These are phyloP conservation scores for Pterocarpus macrocarpus DNA, from an alignment of 306 rosid species.

Conservation along the genomic window DNA sequence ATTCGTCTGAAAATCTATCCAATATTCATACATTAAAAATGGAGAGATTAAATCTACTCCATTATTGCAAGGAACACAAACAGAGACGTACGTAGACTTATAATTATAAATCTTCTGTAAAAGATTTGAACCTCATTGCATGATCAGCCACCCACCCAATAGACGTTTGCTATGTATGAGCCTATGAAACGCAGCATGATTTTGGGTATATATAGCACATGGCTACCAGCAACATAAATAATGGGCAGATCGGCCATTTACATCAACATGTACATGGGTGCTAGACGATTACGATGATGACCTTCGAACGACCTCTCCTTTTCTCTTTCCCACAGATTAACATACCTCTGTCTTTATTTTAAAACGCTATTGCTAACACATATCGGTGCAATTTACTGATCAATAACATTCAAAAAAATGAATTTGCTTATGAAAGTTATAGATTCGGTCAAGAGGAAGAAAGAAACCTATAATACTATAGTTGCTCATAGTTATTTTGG, in stretches of 20 bases:
- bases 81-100: too few relatives aligned
- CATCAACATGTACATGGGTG: constrained; percentile 1
- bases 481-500: too few relatives aligned
- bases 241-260: constrained; percentile 20
- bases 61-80: neutral
- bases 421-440: too few relatives aligned
- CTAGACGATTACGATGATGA: constrained; percentile 24
- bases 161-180: neutral
- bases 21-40: neutral
- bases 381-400: too few relatives aligned
- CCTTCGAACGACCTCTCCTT: constrained; percentile 27
- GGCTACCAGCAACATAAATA: neutral
- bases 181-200: neutral
- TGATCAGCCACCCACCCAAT: too few relatives aligned
- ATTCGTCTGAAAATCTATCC: neutral
- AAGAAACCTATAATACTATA: too few relatives aligned
- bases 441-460: too few relatives aligned
- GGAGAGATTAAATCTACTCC: neutral
- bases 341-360: too few relatives aligned
- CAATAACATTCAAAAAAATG: too few relatives aligned
- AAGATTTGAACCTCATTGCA: too few relatives aligned
- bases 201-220: neutral
- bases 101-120: too few relatives aligned
- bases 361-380: too few relatives aligned
- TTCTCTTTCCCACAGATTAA: neutral